Percentiles rank a stretch among this genome's conserved stretches.
These are phyloP conservation scores for Zalaria sp. DNA, from an alignment of 2,329 filamentous ascomycete genomes.

Conservation along the genomic window DNA sequence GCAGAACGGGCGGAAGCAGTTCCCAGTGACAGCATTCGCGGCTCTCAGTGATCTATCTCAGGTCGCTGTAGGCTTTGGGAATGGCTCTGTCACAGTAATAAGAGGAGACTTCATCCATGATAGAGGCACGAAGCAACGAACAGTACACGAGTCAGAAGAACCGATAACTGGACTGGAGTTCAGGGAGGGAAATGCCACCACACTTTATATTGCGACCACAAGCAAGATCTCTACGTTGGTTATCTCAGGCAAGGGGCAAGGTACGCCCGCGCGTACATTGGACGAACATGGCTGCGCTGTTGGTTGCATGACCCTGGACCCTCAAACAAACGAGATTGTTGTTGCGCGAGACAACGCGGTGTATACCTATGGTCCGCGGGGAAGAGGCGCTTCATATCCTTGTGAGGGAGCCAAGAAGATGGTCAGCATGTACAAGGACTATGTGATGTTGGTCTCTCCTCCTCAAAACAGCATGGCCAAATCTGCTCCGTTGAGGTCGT, in stretches of 20 bases:
- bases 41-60: slow-evolving; percentile 81
- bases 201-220: slow-evolving; percentile 84
- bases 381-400: slow-evolving; percentile 73
- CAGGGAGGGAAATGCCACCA: slow-evolving; percentile 48
- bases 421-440: slow-evolving; percentile 67
- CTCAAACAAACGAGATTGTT: slow-evolving; percentile 66
- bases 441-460: slow-evolving; percentile 75
- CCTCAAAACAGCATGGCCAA: slow-evolving; percentile 44
- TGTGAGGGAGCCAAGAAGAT: slow-evolving; percentile 85
- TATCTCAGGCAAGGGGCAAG: slow-evolving; percentile 78
- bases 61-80: slow-evolving; percentile 88
- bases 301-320: slow-evolving; percentile 89
- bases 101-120: slow-evolving; percentile 92
- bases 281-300: slow-evolving; percentile 83
- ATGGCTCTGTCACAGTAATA: slow-evolving; percentile 86
- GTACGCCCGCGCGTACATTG: slow-evolving; percentile 72
- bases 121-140: slow-evolving; percentile 81
- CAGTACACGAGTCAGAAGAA: slow-evolving; percentile 92
- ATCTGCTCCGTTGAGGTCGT: slow-evolving; percentile 53
- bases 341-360: slow-evolving; percentile 92
- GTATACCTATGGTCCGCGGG: slow-evolving; percentile 79
- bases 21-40: slow-evolving; percentile 87
- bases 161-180: slow-evolving; percentile 88
- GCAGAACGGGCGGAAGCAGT: slow-evolving; percentile 81
- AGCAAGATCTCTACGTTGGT: slow-evolving; percentile 73